A percentile compares a stretch with the other conserved stretches of the same genome.
Evolutionary conservation across 1,139 yeast genomes (phyloP).

Genomic region (Geotrichum bryndzae): DNA sequence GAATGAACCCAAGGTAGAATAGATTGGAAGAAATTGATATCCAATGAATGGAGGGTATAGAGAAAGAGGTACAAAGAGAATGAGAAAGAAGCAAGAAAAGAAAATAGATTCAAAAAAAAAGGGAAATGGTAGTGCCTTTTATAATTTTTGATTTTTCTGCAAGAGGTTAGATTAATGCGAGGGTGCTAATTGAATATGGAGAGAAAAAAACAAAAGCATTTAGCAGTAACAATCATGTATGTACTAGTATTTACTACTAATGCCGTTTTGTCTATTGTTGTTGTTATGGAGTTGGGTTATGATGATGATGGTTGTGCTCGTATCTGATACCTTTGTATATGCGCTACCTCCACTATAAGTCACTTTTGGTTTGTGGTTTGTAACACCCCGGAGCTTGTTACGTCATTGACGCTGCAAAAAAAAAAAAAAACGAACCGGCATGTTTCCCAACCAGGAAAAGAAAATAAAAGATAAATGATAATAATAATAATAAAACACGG

Average conservation of each 20-base stretch:
- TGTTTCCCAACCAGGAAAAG: background rate
- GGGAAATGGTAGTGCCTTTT: slow-evolving; percentile 9
- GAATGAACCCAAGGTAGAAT: background rate
- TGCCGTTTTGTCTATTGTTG: background rate
- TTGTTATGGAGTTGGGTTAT: background rate
- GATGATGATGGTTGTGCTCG: background rate
- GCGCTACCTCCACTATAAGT: background rate
- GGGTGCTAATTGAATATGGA: background rate
- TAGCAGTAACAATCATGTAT: no score
- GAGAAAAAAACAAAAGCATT: background rate
- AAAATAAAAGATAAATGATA: no score
- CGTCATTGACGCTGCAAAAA: background rate
- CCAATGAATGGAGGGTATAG: background rate
- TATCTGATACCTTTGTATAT: background rate
- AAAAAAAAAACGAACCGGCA: background rate
- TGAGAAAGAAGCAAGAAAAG: background rate
- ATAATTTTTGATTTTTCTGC: slow-evolving; percentile 10
- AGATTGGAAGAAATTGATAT: background rate
- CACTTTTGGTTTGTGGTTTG: background rate
- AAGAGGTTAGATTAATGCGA: background rate
- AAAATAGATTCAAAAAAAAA: background rate
- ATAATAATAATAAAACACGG: background rate
- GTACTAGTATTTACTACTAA: background rate
- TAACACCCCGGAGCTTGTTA: background rate
- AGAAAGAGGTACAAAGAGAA: background rate